Conservation (phyloP, 225 moss, liverwort and hornwort genomes). For the Takakia lepidozioides region DNA sequence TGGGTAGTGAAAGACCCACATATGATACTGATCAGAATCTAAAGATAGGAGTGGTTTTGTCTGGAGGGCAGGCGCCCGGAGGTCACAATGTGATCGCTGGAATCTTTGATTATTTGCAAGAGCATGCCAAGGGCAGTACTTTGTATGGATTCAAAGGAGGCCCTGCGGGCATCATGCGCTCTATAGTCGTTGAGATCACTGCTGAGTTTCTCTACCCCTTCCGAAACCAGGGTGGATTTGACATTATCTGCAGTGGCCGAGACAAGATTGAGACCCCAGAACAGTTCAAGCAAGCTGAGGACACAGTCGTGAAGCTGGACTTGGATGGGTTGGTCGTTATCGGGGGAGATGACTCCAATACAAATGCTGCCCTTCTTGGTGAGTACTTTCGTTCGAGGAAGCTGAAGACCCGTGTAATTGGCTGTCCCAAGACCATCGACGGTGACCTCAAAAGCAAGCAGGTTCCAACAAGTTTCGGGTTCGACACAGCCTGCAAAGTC, state of each 20-base stretch:
- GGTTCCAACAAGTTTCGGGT: slow-evolving; percentile 56
- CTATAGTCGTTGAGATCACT: slow-evolving; percentile 43
- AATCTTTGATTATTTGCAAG: slow-evolving; percentile 45
- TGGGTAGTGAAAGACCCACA: slow-evolving; percentile 13
- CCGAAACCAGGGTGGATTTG: slow-evolving; percentile 55
- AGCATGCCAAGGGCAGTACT: slow-evolving; percentile 33
- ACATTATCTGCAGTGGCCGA: slow-evolving; percentile 57
- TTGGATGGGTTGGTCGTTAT: slow-evolving; percentile 49
- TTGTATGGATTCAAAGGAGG: slow-evolving; percentile 50
- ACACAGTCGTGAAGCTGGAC: slow-evolving; percentile 35
- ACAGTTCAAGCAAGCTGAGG: slow-evolving; percentile 50
- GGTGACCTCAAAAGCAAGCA: slow-evolving; percentile 49
- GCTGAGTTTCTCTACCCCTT: slow-evolving; percentile 38
- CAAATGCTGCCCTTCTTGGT: slow-evolving; percentile 48
- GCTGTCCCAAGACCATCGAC: slow-evolving; percentile 57
- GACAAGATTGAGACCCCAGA: slow-evolving; percentile 59
- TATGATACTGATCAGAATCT: slow-evolving; percentile 8
- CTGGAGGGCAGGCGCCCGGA: slow-evolving; percentile 54
- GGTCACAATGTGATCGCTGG: slow-evolving; percentile 58
- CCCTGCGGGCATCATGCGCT: slow-evolving; percentile 48
- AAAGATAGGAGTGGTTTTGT: slow-evolving; percentile 43
- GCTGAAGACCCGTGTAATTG: slow-evolving; percentile 36
- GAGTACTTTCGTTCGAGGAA: slow-evolving; percentile 39
- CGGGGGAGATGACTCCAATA: slow-evolving; percentile 56
- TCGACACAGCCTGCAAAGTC: slow-evolving; percentile 60